Evolutionary conservation across 2,329 filamentous ascomycete species (phyloP).

Genomic region (Orbilia ellipsospora): DNA sequence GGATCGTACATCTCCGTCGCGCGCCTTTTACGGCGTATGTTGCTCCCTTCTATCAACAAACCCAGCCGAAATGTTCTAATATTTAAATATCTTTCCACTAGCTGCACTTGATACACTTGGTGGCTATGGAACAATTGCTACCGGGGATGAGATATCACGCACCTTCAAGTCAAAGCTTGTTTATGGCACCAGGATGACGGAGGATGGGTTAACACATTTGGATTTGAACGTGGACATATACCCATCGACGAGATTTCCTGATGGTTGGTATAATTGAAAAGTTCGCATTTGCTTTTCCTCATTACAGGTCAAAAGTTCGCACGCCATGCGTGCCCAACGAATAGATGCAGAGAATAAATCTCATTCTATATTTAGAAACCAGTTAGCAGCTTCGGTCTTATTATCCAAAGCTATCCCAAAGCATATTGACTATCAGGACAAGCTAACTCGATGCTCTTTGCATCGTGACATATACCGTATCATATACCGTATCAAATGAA

Average conservation of each 20-base stretch:
- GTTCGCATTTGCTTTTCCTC: background rate
- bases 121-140: conserved; percentile 15
- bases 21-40: conserved; percentile 10
- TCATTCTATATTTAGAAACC: too few species aligned
- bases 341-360: too few species aligned
- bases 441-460: too few species aligned
- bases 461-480: too few species aligned
- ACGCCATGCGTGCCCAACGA: too few species aligned
- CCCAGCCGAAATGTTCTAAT: conserved; percentile 1
- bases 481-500: too few species aligned
- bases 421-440: too few species aligned
- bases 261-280: conserved; percentile 23
- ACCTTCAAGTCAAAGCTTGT: conserved; percentile 13
- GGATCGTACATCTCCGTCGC: conserved; percentile 16
- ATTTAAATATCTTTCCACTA: background rate
- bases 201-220: conserved; percentile 15
- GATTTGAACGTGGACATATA: conserved; percentile 23
- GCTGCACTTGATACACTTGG: conserved; percentile 18
- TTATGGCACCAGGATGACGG: conserved; percentile 20
- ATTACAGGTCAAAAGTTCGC: too few species aligned
- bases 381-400: too few species aligned
- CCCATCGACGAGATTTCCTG: background rate
- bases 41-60: background rate
- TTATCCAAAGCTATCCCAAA: too few species aligned
- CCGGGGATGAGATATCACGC: conserved; percentile 12